phyloP scores from a whole-genome alignment of 371 early-diverging fungal species.

The Mucor racemosus region DNA sequence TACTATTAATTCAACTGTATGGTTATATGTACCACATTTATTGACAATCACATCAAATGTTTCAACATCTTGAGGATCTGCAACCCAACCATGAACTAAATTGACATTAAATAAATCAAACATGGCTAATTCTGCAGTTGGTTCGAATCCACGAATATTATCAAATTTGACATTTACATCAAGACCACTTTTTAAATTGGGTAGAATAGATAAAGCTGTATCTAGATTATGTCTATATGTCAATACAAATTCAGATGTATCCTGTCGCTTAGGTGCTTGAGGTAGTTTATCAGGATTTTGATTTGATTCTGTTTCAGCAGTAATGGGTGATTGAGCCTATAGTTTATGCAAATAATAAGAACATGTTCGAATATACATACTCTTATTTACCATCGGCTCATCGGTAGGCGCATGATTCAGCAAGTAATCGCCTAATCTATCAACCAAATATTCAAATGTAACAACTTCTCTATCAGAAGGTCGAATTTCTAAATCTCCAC shows the following conservation, averaged over 20 bases:
- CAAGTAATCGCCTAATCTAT: constrained; percentile 76
- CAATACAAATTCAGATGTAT: constrained; percentile 38
- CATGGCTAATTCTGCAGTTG: constrained; percentile 73
- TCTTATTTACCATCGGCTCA: not conserved
- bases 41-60: constrained; percentile 62
- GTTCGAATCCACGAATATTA: constrained; percentile 77
- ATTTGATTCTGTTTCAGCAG: too few relatives aligned
- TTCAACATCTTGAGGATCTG: constrained; percentile 68
- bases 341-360: not conserved
- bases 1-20: constrained; percentile 79
- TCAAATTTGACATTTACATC: constrained; percentile 89
- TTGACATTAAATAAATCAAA: constrained; percentile 83
- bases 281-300: not conserved
- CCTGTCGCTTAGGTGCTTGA: constrained; percentile 17
- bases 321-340: not conserved
- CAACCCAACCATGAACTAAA: constrained; percentile 91
- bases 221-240: constrained; percentile 47
- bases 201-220: constrained; percentile 55
- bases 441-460: constrained; percentile 73
- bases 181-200: constrained; percentile 55
- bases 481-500: constrained; percentile 69
- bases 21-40: constrained; percentile 72
- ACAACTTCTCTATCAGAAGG: constrained; percentile 64
- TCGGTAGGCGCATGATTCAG: constrained; percentile 43
- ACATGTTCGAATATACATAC: not conserved